Conservation (phyloP, 164 flowering plant genomes). For the Berberis thunbergii region DNA sequence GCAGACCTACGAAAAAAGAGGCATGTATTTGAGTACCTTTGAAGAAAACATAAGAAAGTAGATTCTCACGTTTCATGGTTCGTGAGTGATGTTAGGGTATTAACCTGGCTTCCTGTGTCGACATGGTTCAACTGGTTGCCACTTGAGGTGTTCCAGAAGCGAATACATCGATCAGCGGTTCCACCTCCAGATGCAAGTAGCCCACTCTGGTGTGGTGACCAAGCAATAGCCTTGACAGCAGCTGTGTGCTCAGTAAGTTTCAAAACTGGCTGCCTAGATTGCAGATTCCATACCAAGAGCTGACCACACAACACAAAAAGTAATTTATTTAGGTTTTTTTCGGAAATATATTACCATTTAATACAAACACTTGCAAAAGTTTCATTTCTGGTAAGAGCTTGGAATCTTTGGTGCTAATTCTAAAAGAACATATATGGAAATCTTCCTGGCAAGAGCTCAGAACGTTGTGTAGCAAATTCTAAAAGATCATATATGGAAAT, state of each 20-base stretch:
- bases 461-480: too few species aligned
- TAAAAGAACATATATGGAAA: too few species aligned
- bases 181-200: slow-evolving; percentile 99
- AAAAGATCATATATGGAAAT: too few species aligned
- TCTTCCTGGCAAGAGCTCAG: too few species aligned
- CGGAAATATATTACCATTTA: background rate
- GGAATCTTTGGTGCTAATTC: too few species aligned
- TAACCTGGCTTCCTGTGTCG: slow-evolving; percentile 97
- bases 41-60: background rate
- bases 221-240: slow-evolving; percentile 94
- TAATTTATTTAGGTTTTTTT: background rate
- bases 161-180: slow-evolving; percentile 95
- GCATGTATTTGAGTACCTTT: background rate
- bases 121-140: slow-evolving; percentile 70
- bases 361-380: background rate
- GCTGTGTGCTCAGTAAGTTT: slow-evolving; percentile 91
- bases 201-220: slow-evolving; percentile 95
- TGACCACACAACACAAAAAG: slow-evolving; percentile 17
- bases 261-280: slow-evolving; percentile 68
- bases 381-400: too few species aligned
- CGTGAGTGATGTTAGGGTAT: background rate
- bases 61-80: background rate
- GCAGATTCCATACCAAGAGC: slow-evolving; percentile 97
- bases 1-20: slow-evolving; percentile 56
- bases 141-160: slow-evolving; percentile 92